Evolutionary conservation across 1,139 yeast genomes (phyloP), one percentile per base, ranked within the genome.

Genomic region (Zygotorulaspora mrakii): DNA sequence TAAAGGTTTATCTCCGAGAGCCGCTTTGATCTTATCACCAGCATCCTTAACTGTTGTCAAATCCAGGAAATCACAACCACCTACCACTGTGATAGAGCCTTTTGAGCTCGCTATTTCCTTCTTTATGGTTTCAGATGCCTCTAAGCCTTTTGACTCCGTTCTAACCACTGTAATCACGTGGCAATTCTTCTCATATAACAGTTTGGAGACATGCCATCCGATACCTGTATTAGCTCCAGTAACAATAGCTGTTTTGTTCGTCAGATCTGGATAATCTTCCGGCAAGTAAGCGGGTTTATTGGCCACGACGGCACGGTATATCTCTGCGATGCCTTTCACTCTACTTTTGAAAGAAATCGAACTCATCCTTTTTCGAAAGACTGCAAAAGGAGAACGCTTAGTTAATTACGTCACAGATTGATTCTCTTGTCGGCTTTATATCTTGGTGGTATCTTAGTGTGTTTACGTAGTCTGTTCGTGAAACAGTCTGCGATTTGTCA

Each of bases 161-260:
- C 78, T 66, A 5, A 71, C 70, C 2, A 67, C 66, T 21, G 68
- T 52, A 42, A 70, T 65, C 7, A 73, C 72, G 14, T 65, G 64
- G 31, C 74, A 79, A 52, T 65, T 69, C 50, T 68, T 69, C 16
- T 38, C 38, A 28, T 54, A 54, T n/a, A 76, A 58, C 17, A 68
- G 54, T 45, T 62, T 66, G 3, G 68, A 63, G 1, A 65, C 62
- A 34, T 70, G 66, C 17, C 57, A 59, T 1, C 79, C 79, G 35
- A 74, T 66, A 21, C 79, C 78, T 1, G 73, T 62, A 10, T 70
- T 63, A 17, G 66, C 68, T 12, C 79, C 79, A 1, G 78, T 72
- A 11, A 74, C 67, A 17, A 72, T 39, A 37, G 65, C 73, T 3
- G 57, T 61, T 46, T 65, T 68, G 3, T 68, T 72, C 3, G 65